Evolutionary conservation across 208 protist genomes (phyloP).

Genomic region (Trypanosoma boissoni): DNA sequence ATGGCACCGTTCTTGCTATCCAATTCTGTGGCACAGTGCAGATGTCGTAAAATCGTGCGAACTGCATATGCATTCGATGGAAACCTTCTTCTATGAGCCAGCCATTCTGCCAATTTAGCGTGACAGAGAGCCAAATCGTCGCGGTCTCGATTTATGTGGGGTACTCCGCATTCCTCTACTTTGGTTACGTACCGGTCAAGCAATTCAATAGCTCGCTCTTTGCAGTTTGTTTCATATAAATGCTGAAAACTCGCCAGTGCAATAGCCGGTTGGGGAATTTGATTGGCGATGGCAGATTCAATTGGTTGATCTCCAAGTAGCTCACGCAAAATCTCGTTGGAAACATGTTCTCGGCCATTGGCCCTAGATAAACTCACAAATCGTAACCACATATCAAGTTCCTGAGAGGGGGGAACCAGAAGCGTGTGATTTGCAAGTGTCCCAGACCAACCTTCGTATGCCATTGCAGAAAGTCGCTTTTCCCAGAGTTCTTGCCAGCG

Average conservation of each 20-base stretch:
- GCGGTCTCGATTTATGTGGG: conserved; percentile 3
- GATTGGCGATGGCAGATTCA: conserved; percentile 44
- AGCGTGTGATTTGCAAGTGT: conserved; percentile 96
- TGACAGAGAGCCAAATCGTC: conserved; percentile 78
- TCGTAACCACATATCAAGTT: conserved; percentile 97
- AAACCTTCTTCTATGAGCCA: conserved; percentile 25
- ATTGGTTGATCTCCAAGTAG: conserved; percentile 79
- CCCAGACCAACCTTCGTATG: conserved; percentile 96
- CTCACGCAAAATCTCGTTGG: conserved; percentile 88
- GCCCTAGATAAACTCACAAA: conserved; percentile 95
- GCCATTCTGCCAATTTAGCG: conserved; percentile 81
- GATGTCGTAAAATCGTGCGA: conserved; percentile 56
- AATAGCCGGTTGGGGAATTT: conserved; percentile 63
- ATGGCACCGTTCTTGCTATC: conserved; percentile 95
- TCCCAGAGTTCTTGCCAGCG: conserved; percentile 90
- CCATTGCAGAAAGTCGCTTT: conserved; percentile 77
- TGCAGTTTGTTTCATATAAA: conserved; percentile 80
- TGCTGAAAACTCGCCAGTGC: conserved; percentile 84
- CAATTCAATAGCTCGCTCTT: conserved; percentile 58
- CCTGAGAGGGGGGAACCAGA: conserved; percentile 89
- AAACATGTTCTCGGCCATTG: conserved; percentile 76
- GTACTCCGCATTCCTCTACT: conserved; percentile 30
- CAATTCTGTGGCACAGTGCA: conserved; percentile 72
- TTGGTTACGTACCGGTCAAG: conserved; percentile 67
- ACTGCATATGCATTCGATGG: conserved; percentile 15